phyloP scores from a whole-genome alignment of 352 stramenopile species.

The Porosira glacialis region DNA sequence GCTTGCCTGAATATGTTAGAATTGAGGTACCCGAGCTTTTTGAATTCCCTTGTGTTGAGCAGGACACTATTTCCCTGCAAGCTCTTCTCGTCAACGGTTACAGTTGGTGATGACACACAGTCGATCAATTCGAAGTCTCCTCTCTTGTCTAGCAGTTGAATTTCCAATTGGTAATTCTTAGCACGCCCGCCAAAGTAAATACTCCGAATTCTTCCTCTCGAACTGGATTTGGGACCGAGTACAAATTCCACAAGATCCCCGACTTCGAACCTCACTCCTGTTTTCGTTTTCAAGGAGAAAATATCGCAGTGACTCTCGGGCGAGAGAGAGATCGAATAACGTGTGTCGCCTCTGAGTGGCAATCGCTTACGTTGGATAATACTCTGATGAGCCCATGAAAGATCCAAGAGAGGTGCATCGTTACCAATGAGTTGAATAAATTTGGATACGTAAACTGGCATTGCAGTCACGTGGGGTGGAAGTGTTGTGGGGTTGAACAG shows the following conservation, averaged over 20 bases:
- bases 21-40: slow-evolving; percentile 37
- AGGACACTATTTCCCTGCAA: slow-evolving; percentile 47
- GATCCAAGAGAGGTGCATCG: slow-evolving; percentile 37
- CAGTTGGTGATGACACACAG: slow-evolving; percentile 33
- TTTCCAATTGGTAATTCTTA: slow-evolving; percentile 39
- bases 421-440: slow-evolving; percentile 34
- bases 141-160: slow-evolving; percentile 45
- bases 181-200: slow-evolving; percentile 33
- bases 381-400: slow-evolving; percentile 53
- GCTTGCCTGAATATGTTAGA: slow-evolving; percentile 38
- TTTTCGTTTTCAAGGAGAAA: slow-evolving; percentile 44
- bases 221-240: slow-evolving; percentile 18
- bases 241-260: slow-evolving; percentile 53
- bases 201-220: slow-evolving; percentile 40
- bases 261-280: slow-evolving; percentile 33
- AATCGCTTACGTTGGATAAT: slow-evolving; percentile 53
- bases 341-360: slow-evolving; percentile 27
- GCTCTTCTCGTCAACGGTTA: slow-evolving; percentile 35
- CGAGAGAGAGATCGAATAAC: slow-evolving; percentile 36
- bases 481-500: slow-evolving; percentile 33
- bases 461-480: slow-evolving; percentile 37
- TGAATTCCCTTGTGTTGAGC: slow-evolving; percentile 29
- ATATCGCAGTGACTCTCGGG: slow-evolving; percentile 14
- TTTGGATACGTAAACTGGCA: slow-evolving; percentile 31
- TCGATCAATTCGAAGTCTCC: slow-evolving; percentile 43